Evolutionary conservation across 2,329 filamentous ascomycete species (phyloP), one percentile per base, ranked within the genome.

Genomic region (Colletotrichum zoysiae): DNA sequence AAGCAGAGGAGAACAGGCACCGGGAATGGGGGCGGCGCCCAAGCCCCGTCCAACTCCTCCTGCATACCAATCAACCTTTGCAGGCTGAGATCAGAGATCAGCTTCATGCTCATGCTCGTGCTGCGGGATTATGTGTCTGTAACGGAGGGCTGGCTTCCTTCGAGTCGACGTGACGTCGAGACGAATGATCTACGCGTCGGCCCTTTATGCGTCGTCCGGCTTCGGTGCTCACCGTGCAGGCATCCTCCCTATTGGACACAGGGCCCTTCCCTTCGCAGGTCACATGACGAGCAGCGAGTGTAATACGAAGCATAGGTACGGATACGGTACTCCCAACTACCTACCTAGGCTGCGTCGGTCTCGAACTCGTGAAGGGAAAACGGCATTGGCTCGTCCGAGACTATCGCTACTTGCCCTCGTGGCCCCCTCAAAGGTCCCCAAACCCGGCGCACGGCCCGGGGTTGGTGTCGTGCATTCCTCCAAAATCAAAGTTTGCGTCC

Each of bases 351-450:
- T 50, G 40, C 42, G 16, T 30, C n/a, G 18, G 30, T 40, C 23
- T 30, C 35, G 20, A 12, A 26, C 33, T 16, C 44, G 9, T 46
- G 35, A 42, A 35, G 18, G 5, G 18, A 23, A 48, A 38, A 18
- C 7, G 35, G 35, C 3, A 18, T 56, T 26, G 44, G 16, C 46
- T 33, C n/a, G 38, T 46, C 38, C 16, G 18, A 8, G 2, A 23
- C 42, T 55, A 20, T 46, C 38, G 33, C 60, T 65, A 55, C 62
- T 46, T 66, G 55, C 20, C 59, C 30, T 16, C 51, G 20, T 30
- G 67, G 61, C 67, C 67, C 61, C 61, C 55, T 55, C 42, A 44
- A 58, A 65, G 18, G 35, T 56, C 30, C 8, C 20, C 26, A 60
- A 40, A 48, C n/a, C 7, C 67, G 62, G 67, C 56, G 23, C 56